Evolutionary conservation across 2,329 filamentous ascomycete species (phyloP).

Genomic region (Monosporascus sp.): DNA sequence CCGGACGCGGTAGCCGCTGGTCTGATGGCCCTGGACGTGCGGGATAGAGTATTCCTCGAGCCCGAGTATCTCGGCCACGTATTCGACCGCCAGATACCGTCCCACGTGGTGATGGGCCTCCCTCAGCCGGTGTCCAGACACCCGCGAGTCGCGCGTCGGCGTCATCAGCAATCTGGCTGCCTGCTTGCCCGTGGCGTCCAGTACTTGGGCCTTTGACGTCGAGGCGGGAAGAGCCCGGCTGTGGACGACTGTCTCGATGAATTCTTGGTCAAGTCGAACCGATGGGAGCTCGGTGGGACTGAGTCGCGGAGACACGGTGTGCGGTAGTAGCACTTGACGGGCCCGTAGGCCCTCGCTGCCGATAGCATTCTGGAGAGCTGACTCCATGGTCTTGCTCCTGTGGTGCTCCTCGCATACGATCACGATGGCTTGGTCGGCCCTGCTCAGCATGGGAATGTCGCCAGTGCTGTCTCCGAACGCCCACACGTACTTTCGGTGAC

Average conservation of each 20-base stretch:
- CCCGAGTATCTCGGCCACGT: conserved; percentile 41
- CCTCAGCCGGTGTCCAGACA: conserved; percentile 40
- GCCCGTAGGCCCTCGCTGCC: conserved; percentile 31
- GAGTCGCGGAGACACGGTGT: conserved; percentile 32
- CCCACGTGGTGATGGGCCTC: conserved; percentile 44
- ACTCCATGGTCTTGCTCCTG: conserved; percentile 50
- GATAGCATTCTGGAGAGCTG: conserved; percentile 36
- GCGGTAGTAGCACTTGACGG: conserved; percentile 42
- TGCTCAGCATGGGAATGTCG: conserved; percentile 51
- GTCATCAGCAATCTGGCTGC: conserved; percentile 47
- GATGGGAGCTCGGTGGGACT: conserved; percentile 35
- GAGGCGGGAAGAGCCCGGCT: not conserved
- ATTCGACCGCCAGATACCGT: conserved; percentile 46
- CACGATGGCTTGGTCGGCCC: conserved; percentile 48
- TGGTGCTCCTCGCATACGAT: conserved; percentile 42
- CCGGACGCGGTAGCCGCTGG: conserved; percentile 38
- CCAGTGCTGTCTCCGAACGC: conserved; percentile 57
- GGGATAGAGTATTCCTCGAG: conserved; percentile 41
- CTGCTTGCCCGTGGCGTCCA: conserved; percentile 38
- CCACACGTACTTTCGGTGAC: conserved; percentile 34
- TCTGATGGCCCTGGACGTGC: conserved; percentile 45
- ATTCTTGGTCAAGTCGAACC: conserved; percentile 26
- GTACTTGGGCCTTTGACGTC: conserved; percentile 11
- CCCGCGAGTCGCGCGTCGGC: conserved; percentile 42
- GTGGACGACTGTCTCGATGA: conserved; percentile 13